Base-by-base conservation (phyloP, 768 basidiomycete species). In the Termitomyces titanicus region DNA sequence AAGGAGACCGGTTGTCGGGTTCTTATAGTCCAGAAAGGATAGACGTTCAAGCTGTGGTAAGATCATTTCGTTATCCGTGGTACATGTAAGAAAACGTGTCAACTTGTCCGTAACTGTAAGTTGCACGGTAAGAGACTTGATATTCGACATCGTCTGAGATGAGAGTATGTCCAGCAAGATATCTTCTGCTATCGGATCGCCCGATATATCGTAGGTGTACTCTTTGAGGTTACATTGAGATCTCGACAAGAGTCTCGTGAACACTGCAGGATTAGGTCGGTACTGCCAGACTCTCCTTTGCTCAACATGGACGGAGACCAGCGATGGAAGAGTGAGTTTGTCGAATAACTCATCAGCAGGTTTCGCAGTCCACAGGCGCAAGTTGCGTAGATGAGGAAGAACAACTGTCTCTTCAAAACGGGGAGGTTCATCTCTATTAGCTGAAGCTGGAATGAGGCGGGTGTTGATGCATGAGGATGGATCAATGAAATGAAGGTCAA, bases 211-310 rank as follows among this genome's bases (percentile, higher is more conserved):
- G 27, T 46, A 56, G 5, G 18, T 31, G 22, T 11, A 47, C 12
- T 47, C 35, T 39, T 47, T 18, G 25, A 56, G 55, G 13, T 10
- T 22, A 25, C 55, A 56, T 12, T 37, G 9, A 12, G 55, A 56
- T 33, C 55, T 38, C 2, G 31, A 24, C 12, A 51, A 27, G 25
- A 56, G 50, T 13, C 40, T 45, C 12, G 3, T 40, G 35, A 46
- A 51, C n/a, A 34, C 25, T 0, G 17, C 18, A 11, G 38, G 49
- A 8, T 27, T 43, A 9, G 31, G 46, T 50, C 6, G 34, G 18
- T 27, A 11, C n/a, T 37, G 18, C 47, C 15, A 34, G 9, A 27
- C 39, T 33, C 15, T 5, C 43, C 20, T 40, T 37, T 46, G 44
- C 6, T 17, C 18, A 9, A 56, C 17, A 4, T 34, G 15, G 22